Evolutionary conservation across 257 asterid genomes (phyloP), one percentile per base, ranked within the genome.

Genomic region (Fraxinus cuspidata): DNA sequence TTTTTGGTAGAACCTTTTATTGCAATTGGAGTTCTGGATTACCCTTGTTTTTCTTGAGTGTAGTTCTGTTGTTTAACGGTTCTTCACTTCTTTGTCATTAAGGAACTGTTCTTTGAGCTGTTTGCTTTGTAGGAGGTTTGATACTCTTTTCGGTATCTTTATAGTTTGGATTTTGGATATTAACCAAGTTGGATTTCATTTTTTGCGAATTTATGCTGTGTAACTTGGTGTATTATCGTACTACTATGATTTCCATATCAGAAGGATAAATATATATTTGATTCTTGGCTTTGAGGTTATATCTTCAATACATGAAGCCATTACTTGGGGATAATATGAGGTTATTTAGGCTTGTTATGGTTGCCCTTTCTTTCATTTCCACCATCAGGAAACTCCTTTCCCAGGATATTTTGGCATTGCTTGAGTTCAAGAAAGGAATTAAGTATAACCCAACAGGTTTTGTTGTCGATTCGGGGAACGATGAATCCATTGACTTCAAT

Each of bases 371-470:
- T 81, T 82, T 87, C 35, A 83, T 83, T 32, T 84, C 83, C 80
- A 81, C 89, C 44, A 28, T 85, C 98, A 96, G 89, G n/a, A n/a
- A n/a, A n/a, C 97, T 93, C 38, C 98, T 97, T 29, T 93, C 99
- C 42, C 98, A 89, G 84, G 99, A 96, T 78, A 93, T 96, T 69
- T 74, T 90, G 74, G 80, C 96, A 4, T 74, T 96, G 69, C 96
- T 96, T 18, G 97, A 93, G 77, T 96, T 96, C 85, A 96, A 91
- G 96, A 96, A 93, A 86, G 97, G 97, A 77, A 90, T 96, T 73
- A 96, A 84, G 75, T 97, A 89, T 34, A 98, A 96, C 74, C 99
- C 98, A 15, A 93, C 92, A 0, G 99, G 99, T 31, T 96, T 80
- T 72, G 97, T 96, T 74, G 83, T 93, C 4, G 82, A 90, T 83